Evolutionary conservation across 331 rosid genomes (phyloP).

Genomic region (Rhamnella rubrinervis): DNA sequence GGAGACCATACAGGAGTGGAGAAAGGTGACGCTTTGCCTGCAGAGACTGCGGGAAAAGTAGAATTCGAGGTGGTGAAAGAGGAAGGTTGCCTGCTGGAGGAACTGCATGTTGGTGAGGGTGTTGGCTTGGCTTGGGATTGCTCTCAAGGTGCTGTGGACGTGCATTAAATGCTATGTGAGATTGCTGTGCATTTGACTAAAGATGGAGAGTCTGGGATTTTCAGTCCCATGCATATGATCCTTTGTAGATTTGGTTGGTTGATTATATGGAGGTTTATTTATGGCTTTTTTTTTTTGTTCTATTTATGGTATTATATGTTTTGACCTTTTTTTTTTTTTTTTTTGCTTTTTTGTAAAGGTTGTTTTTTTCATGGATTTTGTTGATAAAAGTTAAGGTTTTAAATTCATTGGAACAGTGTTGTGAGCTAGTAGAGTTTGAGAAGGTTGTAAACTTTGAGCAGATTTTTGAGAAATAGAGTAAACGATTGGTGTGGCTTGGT

Average conservation of each 20-base stretch:
- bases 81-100: neutral
- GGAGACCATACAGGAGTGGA: neutral
- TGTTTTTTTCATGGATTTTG: too few relatives aligned
- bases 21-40: neutral
- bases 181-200: neutral
- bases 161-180: neutral
- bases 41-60: neutral
- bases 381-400: too few relatives aligned
- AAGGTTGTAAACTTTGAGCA: too few relatives aligned
- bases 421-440: too few relatives aligned
- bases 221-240: neutral
- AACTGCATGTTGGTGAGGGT: neutral
- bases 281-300: too few relatives aligned
- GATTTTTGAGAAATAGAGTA: too few relatives aligned
- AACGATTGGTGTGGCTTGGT: too few relatives aligned
- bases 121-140: neutral
- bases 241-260: neutral
- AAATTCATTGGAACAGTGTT: too few relatives aligned
- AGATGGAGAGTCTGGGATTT: neutral
- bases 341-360: too few relatives aligned
- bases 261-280: too few relatives aligned
- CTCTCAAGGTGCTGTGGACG: neutral
- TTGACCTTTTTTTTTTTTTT: too few relatives aligned
- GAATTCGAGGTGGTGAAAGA: neutral
- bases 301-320: too few relatives aligned